These are phyloP conservation scores for Striga hermonthica DNA, from an alignment of 305 asterid genomes.

Conservation along the genomic window DNA sequence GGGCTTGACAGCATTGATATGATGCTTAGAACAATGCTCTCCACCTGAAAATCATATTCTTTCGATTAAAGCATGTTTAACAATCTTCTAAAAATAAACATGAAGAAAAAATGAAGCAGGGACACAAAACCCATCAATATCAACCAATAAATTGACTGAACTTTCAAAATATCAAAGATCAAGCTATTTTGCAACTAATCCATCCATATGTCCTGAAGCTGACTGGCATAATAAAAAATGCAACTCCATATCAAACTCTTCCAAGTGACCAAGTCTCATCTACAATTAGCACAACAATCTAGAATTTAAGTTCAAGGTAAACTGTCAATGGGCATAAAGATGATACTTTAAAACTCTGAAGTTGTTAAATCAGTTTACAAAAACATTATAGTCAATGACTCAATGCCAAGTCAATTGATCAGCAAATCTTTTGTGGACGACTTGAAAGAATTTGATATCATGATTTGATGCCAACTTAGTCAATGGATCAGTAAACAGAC, in stretches of 20 bases:
- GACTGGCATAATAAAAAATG: not conserved
- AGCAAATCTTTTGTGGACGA: too few relatives aligned
- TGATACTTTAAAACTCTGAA: not conserved
- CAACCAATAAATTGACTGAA: not conserved
- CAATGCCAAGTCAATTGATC: too few relatives aligned
- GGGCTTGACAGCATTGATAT: slow-evolving; percentile 98
- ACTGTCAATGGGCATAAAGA: not conserved
- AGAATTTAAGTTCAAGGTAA: not conserved
- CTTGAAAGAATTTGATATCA: too few relatives aligned
- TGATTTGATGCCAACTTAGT: not conserved
- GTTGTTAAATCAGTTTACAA: too few relatives aligned
- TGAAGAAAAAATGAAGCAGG: not conserved
- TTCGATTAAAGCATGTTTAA: slow-evolving; percentile 4
- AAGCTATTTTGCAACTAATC: not conserved
- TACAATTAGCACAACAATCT: not conserved
- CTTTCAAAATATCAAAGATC: not conserved
- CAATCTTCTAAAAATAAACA: not conserved
- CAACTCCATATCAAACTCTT: not conserved
- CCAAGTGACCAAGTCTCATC: not conserved
- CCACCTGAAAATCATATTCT: slow-evolving; percentile 56
- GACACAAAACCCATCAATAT: not conserved
- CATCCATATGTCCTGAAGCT: not conserved
- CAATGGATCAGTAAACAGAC: not conserved
- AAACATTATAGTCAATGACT: not conserved
- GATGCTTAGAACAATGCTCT: slow-evolving; percentile 94